A percentile compares a stretch with the other conserved stretches of the same genome.
These are phyloP conservation scores for Penicillium olsonii DNA, from an alignment of 2,329 filamentous ascomycete genomes.

Conservation along the genomic window DNA sequence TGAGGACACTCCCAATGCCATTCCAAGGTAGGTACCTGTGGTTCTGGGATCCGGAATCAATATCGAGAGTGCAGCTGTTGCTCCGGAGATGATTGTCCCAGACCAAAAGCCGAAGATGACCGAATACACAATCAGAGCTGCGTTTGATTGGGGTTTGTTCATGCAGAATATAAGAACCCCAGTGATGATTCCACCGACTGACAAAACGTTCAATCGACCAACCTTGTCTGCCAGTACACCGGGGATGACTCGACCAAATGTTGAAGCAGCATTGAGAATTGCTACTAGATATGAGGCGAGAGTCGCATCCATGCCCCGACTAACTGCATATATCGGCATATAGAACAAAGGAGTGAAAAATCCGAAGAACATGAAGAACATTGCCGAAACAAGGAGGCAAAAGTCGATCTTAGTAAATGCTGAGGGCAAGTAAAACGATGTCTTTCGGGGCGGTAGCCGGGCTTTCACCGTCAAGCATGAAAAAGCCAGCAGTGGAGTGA, in stretches of 20 bases:
- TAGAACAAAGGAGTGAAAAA: conserved; percentile 37
- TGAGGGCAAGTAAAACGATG: conserved; percentile 18
- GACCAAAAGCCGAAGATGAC: conserved; percentile 49
- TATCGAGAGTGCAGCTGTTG: conserved; percentile 29
- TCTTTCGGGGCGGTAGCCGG: conserved; percentile 25
- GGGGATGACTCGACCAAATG: conserved; percentile 57
- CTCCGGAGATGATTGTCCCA: conserved; percentile 46
- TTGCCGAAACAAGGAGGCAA: conserved; percentile 18
- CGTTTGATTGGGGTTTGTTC: conserved; percentile 33
- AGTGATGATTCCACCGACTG: conserved; percentile 39
- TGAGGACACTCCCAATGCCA: conserved; percentile 50
- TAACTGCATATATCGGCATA: conserved; percentile 29
- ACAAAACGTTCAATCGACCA: conserved; percentile 54
- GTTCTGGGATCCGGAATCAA: conserved; percentile 46
- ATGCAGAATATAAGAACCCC: conserved; percentile 39
- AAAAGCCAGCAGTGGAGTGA: conserved; percentile 47
- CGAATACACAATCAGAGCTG: conserved; percentile 35
- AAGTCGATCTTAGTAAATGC: conserved; percentile 27
- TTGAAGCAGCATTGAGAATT: conserved; percentile 63
- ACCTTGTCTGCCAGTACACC: conserved; percentile 57
- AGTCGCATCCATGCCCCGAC: conserved; percentile 47
- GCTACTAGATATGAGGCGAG: conserved; percentile 66
- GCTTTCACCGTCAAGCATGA: conserved; percentile 31
- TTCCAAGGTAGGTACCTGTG: conserved; percentile 55
- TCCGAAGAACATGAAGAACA: conserved; percentile 29